phyloP scores from a whole-genome alignment of 139 green algal genomes.

The Parachlorella kessleri region DNA sequence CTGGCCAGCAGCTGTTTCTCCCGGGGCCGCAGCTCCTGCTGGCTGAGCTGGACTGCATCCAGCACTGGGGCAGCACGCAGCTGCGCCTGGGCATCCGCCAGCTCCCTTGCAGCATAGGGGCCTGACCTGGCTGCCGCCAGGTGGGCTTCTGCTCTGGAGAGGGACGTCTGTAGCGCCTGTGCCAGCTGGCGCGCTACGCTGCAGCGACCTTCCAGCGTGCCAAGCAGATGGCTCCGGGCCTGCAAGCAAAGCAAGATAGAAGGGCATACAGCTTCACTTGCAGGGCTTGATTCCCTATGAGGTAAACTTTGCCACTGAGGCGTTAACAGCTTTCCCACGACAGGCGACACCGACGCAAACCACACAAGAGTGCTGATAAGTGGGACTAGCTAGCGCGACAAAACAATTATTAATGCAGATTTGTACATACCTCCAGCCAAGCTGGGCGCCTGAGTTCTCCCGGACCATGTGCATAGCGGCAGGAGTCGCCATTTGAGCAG shows the following conservation, averaged over 20 bases:
- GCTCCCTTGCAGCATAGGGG: not conserved
- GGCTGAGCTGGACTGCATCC: not conserved
- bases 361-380: not conserved
- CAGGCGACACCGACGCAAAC: no score
- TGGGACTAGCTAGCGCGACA: not conserved
- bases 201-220: not conserved
- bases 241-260: not conserved
- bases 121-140: not conserved
- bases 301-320: no score
- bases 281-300: no score
- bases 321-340: no score
- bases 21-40: not conserved
- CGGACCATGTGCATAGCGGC: constrained; percentile 6
- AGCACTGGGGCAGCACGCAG: not conserved
- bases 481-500: not conserved
- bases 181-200: not conserved
- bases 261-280: no score
- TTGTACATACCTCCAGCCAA: not conserved
- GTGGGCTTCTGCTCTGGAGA: not conserved
- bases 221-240: not conserved
- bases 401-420: not conserved
- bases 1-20: not conserved
- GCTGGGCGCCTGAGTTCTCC: not conserved
- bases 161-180: not conserved
- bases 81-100: not conserved